These are phyloP conservation scores for Plasmodium fragile DNA, from an alignment of 169 alveolate species.

Conservation along the genomic window DNA sequence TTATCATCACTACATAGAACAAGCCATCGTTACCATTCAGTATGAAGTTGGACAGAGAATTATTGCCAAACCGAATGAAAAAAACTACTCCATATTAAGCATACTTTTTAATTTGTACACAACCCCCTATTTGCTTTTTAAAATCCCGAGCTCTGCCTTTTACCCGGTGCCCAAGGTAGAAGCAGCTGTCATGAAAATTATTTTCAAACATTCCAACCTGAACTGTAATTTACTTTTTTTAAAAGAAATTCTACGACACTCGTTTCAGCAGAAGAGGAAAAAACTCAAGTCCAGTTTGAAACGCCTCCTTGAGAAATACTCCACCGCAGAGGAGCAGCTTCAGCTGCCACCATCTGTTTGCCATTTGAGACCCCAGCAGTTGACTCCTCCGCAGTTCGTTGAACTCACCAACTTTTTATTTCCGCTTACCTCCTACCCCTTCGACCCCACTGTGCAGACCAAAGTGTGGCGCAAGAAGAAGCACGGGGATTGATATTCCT, in stretches of 20 bases:
- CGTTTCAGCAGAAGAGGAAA: constrained; percentile 83
- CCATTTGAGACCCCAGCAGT: constrained; percentile 82
- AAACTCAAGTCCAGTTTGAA: constrained; percentile 82
- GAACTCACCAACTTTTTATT: constrained; percentile 77
- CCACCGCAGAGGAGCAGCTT: constrained; percentile 39
- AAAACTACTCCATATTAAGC: constrained; percentile 82
- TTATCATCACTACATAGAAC: constrained; percentile 82
- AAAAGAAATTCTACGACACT: constrained; percentile 75
- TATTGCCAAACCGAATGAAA: constrained; percentile 80
- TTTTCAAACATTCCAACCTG: constrained; percentile 39
- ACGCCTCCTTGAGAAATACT: constrained; percentile 50
- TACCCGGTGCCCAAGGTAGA: constrained; percentile 88
- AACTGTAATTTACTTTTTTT: constrained; percentile 80
- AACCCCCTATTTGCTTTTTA: constrained; percentile 79
- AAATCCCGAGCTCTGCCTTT: constrained; percentile 86
- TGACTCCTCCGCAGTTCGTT: constrained; percentile 79
- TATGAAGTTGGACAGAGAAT: constrained; percentile 88
- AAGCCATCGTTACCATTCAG: constrained; percentile 89
- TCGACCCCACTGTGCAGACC: constrained; percentile 56
- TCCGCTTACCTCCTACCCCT: constrained; percentile 40
- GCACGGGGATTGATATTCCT: constrained; percentile 72
- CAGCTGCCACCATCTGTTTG: constrained; percentile 78
- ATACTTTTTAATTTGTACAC: constrained; percentile 82
- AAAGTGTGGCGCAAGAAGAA: constrained; percentile 75
- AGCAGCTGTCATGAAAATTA: constrained; percentile 82